Percentiles rank a stretch among this genome's conserved stretches.
Conservation (phyloP, 2,329 filamentous ascomycete genomes). For the Penicillium sp. region DNA sequence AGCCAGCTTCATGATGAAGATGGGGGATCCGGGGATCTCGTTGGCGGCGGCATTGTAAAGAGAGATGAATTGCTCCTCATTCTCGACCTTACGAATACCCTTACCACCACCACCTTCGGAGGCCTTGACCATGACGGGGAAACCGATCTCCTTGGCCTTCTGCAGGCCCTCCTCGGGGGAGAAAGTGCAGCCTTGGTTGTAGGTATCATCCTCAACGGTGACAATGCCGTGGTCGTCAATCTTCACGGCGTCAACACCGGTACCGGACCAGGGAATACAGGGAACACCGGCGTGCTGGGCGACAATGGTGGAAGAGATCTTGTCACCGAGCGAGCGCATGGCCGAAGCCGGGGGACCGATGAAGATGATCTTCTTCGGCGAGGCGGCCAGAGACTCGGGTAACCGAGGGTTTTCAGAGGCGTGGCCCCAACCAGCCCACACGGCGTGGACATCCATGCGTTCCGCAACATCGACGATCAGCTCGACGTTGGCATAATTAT, state of each 20-base stretch:
- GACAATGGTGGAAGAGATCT: conserved; percentile 99
- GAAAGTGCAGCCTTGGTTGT: conserved; percentile 87
- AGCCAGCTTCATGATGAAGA: conserved; percentile 99
- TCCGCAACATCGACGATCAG: conserved; percentile 98
- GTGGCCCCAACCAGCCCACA: conserved; percentile 99
- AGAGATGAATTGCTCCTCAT: conserved; percentile 79
- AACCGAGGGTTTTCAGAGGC: conserved; percentile 98
- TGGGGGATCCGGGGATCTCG: conserved; percentile 97
- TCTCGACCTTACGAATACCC: conserved; percentile 93
- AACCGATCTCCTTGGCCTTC: conserved; percentile 88
- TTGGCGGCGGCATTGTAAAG: conserved; percentile 95
- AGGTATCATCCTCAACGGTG: conserved; percentile 83
- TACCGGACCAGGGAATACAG: conserved; percentile 99
- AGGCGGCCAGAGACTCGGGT: conserved; percentile 92
- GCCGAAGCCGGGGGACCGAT: conserved; percentile 97
- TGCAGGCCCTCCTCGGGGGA: conserved; percentile 87
- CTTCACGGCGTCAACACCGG: conserved; percentile 79
- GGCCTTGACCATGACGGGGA: conserved; percentile 99
- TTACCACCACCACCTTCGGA: conserved; percentile 99
- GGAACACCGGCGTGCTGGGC: conserved; percentile 95
- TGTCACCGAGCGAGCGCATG: conserved; percentile 98
- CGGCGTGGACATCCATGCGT: conserved; percentile 96
- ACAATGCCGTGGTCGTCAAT: conserved; percentile 85
- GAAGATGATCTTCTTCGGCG: conserved; percentile 98
- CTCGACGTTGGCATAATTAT: conserved; percentile 99